A percentile compares a stretch with the other conserved stretches of the same genome.
phyloP scores from a whole-genome alignment of 2,329 filamentous ascomycete genomes.

The Claviceps cyperi region DNA sequence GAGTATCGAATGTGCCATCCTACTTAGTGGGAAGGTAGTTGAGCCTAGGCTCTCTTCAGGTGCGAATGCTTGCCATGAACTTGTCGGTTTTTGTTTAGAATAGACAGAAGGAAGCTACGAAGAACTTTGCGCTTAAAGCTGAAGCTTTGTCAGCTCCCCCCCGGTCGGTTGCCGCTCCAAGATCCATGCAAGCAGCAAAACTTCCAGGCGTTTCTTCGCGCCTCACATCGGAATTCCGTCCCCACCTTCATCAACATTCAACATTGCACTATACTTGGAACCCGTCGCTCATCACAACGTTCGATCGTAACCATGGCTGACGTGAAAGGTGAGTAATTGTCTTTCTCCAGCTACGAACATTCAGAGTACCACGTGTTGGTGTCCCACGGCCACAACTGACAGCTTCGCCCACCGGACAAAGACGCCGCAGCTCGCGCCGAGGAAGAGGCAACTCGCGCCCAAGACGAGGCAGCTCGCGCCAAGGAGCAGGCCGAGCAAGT shows the following conservation, averaged over 20 bases:
- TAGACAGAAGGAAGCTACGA: background rate
- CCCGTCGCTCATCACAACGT: background rate
- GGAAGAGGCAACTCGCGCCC: constrained; percentile 49
- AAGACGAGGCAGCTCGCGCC: constrained; percentile 44
- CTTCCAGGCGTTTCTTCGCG: background rate
- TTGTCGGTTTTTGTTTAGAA: background rate
- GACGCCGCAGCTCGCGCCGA: constrained; percentile 47
- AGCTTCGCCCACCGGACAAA: constrained; percentile 24
- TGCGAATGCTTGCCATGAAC: too few relatives aligned
- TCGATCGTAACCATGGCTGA: background rate
- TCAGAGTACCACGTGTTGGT: too few relatives aligned
- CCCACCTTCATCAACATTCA: background rate
- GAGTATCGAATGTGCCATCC: too few relatives aligned
- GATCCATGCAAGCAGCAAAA: background rate
- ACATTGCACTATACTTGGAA: background rate
- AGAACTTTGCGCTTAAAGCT: background rate
- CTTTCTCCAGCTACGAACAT: background rate
- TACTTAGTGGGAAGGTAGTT: too few relatives aligned
- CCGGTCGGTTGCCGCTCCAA: background rate
- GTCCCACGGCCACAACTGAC: background rate
- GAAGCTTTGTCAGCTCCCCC: background rate
- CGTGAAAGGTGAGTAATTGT: constrained; percentile 1
- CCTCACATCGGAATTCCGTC: background rate
- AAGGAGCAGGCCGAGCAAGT: constrained; percentile 80
- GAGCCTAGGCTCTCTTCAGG: too few relatives aligned